These are phyloP conservation scores for Chlamydomonas incerta DNA, from an alignment of 139 green algal species.

Conservation along the genomic window DNA sequence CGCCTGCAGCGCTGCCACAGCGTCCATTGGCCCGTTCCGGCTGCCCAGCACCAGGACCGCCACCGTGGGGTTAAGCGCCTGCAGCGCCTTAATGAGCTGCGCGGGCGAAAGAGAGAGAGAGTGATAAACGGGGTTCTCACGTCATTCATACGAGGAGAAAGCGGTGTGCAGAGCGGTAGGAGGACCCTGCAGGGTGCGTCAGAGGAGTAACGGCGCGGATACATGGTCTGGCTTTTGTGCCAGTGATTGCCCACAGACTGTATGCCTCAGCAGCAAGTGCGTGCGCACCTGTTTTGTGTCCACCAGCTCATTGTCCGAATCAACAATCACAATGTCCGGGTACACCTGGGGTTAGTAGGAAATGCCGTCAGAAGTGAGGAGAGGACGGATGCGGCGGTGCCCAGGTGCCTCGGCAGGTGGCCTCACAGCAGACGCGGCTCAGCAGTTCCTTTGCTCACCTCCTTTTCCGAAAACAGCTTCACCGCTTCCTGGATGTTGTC, in stretches of 20 bases:
- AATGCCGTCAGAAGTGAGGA: neutral
- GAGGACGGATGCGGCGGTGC: no score
- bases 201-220: no score
- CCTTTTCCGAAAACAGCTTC: slow-evolving; percentile 24
- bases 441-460: no score
- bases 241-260: no score
- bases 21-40: neutral
- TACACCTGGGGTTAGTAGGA: slow-evolving; percentile 3
- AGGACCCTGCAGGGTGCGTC: no score
- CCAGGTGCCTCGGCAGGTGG: no score
- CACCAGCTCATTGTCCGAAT: slow-evolving; percentile 41
- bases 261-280: no score
- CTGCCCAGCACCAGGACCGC: slow-evolving; percentile 48
- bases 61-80: slow-evolving; percentile 44
- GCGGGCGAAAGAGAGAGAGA: neutral
- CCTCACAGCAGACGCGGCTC: no score
- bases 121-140: neutral
- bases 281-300: slow-evolving; percentile 24
- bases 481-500: slow-evolving; percentile 21
- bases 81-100: slow-evolving; percentile 46
- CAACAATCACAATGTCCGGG: slow-evolving; percentile 47
- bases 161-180: no score
- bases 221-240: no score
- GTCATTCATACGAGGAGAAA: no score
- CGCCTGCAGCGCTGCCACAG: slow-evolving; percentile 45